Evolutionary conservation across 176 grass and related monocot genomes (phyloP).

Genomic region (Microstegium vimineum): DNA sequence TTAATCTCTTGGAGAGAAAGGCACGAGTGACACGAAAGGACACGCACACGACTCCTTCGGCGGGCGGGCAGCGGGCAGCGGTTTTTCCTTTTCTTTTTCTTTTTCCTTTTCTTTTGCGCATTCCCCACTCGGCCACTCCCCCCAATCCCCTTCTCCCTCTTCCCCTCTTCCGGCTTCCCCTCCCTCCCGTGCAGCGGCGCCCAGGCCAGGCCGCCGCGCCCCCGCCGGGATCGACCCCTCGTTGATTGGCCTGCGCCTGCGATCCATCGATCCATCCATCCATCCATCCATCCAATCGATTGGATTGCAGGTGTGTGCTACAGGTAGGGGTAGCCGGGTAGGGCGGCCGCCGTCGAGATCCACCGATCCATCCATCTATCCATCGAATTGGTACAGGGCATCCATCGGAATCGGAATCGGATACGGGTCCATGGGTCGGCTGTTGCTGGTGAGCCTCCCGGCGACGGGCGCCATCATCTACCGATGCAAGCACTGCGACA

Average conservation of each 20-base stretch:
- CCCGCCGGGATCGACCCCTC: not conserved
- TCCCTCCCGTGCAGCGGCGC: not conserved
- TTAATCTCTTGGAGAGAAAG: no score
- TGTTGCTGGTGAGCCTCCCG: slow-evolving; percentile 19
- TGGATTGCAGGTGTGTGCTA: not conserved
- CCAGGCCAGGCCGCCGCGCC: not conserved
- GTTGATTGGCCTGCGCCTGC: not conserved
- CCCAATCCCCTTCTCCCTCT: not conserved
- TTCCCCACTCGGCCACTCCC: no score
- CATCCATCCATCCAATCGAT: no score
- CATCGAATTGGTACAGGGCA: not conserved
- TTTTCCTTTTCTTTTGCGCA: no score
- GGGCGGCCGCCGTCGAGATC: not conserved
- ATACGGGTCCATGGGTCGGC: not conserved
- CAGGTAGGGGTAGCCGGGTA: not conserved
- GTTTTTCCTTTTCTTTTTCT: no score
- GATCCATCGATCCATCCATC: not conserved
- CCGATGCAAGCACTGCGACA: slow-evolving; percentile 66
- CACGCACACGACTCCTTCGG: no score
- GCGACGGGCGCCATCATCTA: slow-evolving; percentile 35
- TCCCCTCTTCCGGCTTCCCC: no score
- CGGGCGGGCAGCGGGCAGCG: no score
- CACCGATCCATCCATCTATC: not conserved
- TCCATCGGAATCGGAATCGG: not conserved
- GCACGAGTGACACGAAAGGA: no score